phyloP scores from a whole-genome alignment of 1,284 basidiomycete genomes.

The Waitea zeae region DNA sequence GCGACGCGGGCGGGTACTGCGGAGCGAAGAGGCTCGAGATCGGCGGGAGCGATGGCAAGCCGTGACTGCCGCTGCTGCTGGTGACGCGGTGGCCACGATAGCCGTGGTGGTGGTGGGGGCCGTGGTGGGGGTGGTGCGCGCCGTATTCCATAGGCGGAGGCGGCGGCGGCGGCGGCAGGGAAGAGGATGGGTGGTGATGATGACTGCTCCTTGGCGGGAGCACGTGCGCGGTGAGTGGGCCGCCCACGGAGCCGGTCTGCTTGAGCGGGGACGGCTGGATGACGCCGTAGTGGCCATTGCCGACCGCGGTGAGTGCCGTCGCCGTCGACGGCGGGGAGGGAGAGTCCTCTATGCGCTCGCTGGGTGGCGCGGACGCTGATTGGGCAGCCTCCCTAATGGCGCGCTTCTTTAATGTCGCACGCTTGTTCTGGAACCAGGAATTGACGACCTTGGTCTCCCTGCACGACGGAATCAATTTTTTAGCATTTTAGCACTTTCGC shows the following conservation, averaged over 20 bases:
- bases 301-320: neutral
- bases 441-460: conserved; percentile 73
- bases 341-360: conserved; percentile 8
- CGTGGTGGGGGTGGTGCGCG: too few relatives aligned
- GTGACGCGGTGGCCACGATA: too few relatives aligned
- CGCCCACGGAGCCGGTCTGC: conserved; percentile 11
- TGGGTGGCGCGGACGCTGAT: conserved; percentile 11
- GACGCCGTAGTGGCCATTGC: neutral
- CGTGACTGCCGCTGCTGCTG: conserved; percentile 8
- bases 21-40: neutral
- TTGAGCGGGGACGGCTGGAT: neutral
- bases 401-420: conserved; percentile 64
- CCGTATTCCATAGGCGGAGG: too few relatives aligned
- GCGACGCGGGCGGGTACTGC: conserved; percentile 11
- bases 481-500: too few relatives aligned
- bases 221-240: conserved; percentile 5
- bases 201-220: too few relatives aligned
- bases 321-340: neutral
- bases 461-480: conserved; percentile 8
- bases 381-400: conserved; percentile 17
- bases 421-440: conserved; percentile 74
- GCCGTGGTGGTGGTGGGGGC: too few relatives aligned
- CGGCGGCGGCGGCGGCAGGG: too few relatives aligned
- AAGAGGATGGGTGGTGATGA: too few relatives aligned
- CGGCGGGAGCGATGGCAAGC: conserved; percentile 18